Evolutionary conservation across 1,139 yeast species (phyloP), one percentile per base, ranked within the genome.

Genomic region (Yamadazyma diospyri): DNA sequence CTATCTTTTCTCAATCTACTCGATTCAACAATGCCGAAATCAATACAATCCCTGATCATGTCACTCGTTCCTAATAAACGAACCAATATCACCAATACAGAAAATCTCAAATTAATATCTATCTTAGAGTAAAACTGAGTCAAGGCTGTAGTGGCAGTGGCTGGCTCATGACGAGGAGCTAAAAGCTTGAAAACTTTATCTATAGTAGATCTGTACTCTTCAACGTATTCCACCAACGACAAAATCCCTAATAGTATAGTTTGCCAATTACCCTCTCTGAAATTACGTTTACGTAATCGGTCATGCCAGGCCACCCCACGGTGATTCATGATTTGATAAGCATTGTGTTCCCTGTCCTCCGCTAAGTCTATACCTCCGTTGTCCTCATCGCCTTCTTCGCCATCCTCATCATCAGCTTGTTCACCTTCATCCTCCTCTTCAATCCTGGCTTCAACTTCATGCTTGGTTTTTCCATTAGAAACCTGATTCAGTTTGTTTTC

Each of bases 201-300:
- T 36, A 81, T 72, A 5, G 59, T 55, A 0, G 62, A 61, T 19
- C 64, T 52, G 59, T 75, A 82, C 14, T 71, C 69, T 0, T 80
- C 77, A 20, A 80, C 69, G 45, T 77, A 69, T 29, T 78, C 78
- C 8, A 82, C 75, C 33, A 75, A 57, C 1, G 81, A 70, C 19
- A 88, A 65, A 4, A 88, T 66, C 13, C 96, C 96, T 28, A 88
- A 56, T 22, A 88, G 57, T 29, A 83, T 75, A 27, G 81, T 70
- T 47, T 86, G 82, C 96, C 97, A 89, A 36, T 78, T 78, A 4
- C 96, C 95, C 48, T 86, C 89, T 47, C 73, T 78, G 53, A 84
- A 92, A 46, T 76, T 76, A 37, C 96, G 76, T 41, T 76, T 79
- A 10, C 81, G 72, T 18, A 88, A 66, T 29, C 94, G 65, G 18